Evolutionary conservation across 257 asterid genomes (phyloP).

Genomic region (Cinchona pubescens): DNA sequence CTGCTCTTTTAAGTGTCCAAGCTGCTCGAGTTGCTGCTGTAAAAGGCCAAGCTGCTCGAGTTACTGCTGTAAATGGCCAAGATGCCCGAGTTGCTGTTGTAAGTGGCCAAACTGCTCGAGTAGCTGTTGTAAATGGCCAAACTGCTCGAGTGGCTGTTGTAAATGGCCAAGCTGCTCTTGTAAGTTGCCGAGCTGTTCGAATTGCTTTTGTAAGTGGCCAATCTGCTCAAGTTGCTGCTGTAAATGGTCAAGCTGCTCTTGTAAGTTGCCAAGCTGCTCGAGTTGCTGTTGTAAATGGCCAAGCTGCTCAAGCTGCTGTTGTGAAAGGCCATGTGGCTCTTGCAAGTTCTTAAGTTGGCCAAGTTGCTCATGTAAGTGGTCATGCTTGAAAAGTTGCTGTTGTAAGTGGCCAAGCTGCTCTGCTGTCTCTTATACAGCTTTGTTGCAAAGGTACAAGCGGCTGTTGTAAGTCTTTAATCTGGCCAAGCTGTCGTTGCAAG

Average conservation of each 20-base stretch:
- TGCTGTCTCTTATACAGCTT: too few relatives aligned
- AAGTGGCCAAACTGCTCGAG: neutral
- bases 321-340: slow-evolving; percentile 5
- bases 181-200: slow-evolving; percentile 13
- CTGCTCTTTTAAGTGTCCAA: slow-evolving; percentile 25
- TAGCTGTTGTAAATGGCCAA: neutral
- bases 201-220: slow-evolving; percentile 5
- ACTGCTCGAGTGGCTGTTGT: slow-evolving; percentile 5
- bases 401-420: slow-evolving; percentile 25
- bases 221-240: neutral
- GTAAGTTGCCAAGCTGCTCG: slow-evolving; percentile 18
- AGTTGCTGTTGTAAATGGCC: slow-evolving; percentile 2
- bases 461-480: slow-evolving; percentile 22
- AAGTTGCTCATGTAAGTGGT: neutral
- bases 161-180: slow-evolving; percentile 7
- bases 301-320: slow-evolving; percentile 1
- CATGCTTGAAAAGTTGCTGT: slow-evolving; percentile 16
- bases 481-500: slow-evolving; percentile 11
- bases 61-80: neutral
- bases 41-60: neutral
- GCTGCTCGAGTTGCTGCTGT: neutral
- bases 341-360: neutral
- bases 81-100: slow-evolving; percentile 12
- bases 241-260: slow-evolving; percentile 14
- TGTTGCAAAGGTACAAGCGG: slow-evolving; percentile 12